These are phyloP conservation scores for Furcasterigmium furcatum DNA, from an alignment of 2,329 filamentous ascomycete species.

Conservation along the genomic window DNA sequence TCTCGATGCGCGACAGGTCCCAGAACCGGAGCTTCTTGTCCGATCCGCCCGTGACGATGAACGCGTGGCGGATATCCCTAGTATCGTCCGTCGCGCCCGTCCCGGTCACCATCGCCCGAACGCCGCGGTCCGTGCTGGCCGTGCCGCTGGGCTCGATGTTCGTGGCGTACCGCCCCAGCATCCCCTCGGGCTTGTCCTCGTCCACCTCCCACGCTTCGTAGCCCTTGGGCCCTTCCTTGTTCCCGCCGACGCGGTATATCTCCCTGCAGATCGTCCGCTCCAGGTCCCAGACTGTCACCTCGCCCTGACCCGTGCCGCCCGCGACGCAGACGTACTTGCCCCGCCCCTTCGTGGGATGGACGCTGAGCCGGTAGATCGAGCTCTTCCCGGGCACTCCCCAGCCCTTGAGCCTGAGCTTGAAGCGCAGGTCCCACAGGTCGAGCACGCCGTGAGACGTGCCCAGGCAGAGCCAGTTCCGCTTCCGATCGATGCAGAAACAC, in stretches of 20 bases:
- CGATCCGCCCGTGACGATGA: constrained; percentile 81
- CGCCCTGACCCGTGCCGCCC: constrained; percentile 80
- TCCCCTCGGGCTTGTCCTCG: constrained; percentile 80
- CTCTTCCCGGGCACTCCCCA: constrained; percentile 84
- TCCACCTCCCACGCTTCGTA: constrained; percentile 89
- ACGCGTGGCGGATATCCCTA: constrained; percentile 72
- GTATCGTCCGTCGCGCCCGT: constrained; percentile 68
- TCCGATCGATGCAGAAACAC: constrained; percentile 84
- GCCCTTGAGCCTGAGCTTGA: constrained; percentile 79
- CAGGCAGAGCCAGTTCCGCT: constrained; percentile 84
- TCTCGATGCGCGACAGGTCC: constrained; percentile 78
- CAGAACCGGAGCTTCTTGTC: constrained; percentile 93
- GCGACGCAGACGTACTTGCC: constrained; percentile 86
- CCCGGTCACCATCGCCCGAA: constrained; percentile 72
- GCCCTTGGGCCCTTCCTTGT: constrained; percentile 56
- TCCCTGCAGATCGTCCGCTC: constrained; percentile 87
- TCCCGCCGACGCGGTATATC: constrained; percentile 71
- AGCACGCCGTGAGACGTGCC: constrained; percentile 92
- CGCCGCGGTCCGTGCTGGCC: constrained; percentile 59
- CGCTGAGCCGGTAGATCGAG: constrained; percentile 72
- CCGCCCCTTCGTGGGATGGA: constrained; percentile 76
- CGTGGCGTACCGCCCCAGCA: constrained; percentile 82
- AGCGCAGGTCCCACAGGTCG: constrained; percentile 95
- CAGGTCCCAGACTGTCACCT: constrained; percentile 93
- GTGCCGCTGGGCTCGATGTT: constrained; percentile 60